phyloP scores from a whole-genome alignment of 1,284 basidiomycete species.

The Mycena sp. region DNA sequence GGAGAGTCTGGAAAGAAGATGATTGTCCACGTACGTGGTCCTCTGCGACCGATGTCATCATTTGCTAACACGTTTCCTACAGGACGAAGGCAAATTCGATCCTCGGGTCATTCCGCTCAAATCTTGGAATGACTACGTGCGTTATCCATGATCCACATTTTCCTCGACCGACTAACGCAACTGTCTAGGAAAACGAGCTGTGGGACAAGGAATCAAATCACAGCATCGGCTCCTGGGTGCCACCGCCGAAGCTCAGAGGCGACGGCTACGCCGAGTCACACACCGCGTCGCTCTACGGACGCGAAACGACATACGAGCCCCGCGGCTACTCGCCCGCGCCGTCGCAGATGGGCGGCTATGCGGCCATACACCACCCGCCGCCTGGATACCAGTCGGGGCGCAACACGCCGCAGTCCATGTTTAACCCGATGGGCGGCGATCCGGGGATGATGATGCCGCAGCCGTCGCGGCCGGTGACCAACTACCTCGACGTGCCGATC shows the following conservation, averaged over 20 bases:
- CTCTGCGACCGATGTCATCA: constrained; percentile 26
- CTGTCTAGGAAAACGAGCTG: constrained; percentile 93
- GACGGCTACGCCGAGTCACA: constrained; percentile 79
- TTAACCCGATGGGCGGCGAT: no score
- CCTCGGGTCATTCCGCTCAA: constrained; percentile 92
- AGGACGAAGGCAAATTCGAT: constrained; percentile 98
- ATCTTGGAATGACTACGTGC: constrained; percentile 97
- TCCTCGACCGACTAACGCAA: no score
- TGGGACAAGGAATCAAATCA: constrained; percentile 98
- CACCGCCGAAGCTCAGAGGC: constrained; percentile 72
- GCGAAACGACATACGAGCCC: constrained; percentile 83
- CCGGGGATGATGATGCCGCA: constrained; percentile 41
- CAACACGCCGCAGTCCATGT: constrained; percentile 69
- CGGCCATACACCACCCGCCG: constrained; percentile 50
- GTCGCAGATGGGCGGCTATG: constrained; percentile 61
- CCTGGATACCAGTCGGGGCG: constrained; percentile 82
- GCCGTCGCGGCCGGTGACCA: constrained; percentile 73
- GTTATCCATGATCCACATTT: no score
- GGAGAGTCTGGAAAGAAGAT: constrained; percentile 96
- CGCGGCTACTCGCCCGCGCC: constrained; percentile 75
- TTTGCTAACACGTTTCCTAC: constrained; percentile 12
- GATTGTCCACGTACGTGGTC: constrained; percentile 83
- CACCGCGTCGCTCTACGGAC: constrained; percentile 81
- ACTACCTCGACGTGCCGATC: constrained; percentile 81
- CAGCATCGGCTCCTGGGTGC: constrained; percentile 87